Conservation (phyloP, 2,329 filamentous ascomycete genomes). For the Elsinoe arachidis region DNA sequence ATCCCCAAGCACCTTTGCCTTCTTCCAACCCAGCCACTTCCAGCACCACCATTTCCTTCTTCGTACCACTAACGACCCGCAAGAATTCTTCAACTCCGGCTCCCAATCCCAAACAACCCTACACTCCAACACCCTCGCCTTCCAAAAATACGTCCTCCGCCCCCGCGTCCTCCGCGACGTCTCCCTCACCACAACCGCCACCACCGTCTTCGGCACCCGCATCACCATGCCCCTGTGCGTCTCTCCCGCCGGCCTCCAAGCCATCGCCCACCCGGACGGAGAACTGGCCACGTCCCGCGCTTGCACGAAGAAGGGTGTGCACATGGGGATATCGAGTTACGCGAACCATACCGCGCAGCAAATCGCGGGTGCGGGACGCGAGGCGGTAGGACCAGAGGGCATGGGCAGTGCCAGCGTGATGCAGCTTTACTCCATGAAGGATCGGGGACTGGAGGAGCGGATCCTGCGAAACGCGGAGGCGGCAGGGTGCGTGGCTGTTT, state of each 20-base stretch:
- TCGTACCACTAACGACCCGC: not conserved
- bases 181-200: slow-evolving; percentile 31
- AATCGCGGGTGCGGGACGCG: slow-evolving; percentile 32
- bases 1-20: not conserved
- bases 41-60: not conserved
- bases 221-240: slow-evolving; percentile 44
- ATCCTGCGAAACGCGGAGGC: slow-evolving; percentile 24
- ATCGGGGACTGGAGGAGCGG: slow-evolving; percentile 40
- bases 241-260: slow-evolving; percentile 44
- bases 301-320: slow-evolving; percentile 34
- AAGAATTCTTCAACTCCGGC: slow-evolving; percentile 11
- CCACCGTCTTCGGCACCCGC: slow-evolving; percentile 35
- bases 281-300: slow-evolving; percentile 42
- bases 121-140: not conserved
- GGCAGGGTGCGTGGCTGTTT: slow-evolving; percentile 44
- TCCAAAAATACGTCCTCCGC: slow-evolving; percentile 17
- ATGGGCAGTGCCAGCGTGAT: slow-evolving; percentile 39
- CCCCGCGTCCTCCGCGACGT: slow-evolving; percentile 32
- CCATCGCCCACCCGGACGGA: slow-evolving; percentile 43
- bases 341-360: slow-evolving; percentile 40
- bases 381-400: slow-evolving; percentile 20
- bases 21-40: not conserved
- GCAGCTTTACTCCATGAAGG: slow-evolving; percentile 47
- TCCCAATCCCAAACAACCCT: slow-evolving; percentile 7
- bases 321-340: slow-evolving; percentile 43